Base-by-base conservation (phyloP, 1,284 basidiomycete genomes). In the Cystobasidium pallidum region DNA sequence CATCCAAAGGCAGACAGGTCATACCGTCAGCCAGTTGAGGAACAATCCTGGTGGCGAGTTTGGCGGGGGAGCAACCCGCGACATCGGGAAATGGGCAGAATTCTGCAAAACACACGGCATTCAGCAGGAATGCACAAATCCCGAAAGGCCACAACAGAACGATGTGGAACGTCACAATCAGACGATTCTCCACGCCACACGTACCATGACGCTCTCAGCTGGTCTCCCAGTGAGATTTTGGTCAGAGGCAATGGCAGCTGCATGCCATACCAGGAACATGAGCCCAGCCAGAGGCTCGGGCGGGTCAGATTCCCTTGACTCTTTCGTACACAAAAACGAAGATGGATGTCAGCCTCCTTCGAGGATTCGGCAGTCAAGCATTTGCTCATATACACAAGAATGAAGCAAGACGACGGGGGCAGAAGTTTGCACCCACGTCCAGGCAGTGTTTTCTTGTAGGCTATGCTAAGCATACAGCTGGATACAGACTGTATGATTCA, bases 351-450 rank as follows among this genome's bases (percentile, higher is more conserved):
- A 34, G 28, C 7, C 17, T 3, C 11, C 26, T 55, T 34, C 54
- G 54, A 6, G 10, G 54, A 3, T 55, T 55, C 21, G 54, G 30
- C 2, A 6, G 54, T 19, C 54, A 55, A 19, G 54, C 54, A 21
- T 55, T 34, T 34, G 28, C 54, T 32, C 54, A 55, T 19, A 55
- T 55, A 34, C 54, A 55, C 54, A 55, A 32, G 26, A 32, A 8
- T 17, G 54, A 55, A 34, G 13, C 28, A 3, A 8, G 54, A 6
- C 54, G 54, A 34, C 13, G 30, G 34, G 54, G 54, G 3, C 54
- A 55, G 30, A 55, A 55, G 32, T 55, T 55, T 30, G 54, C 54
- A 7, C 54, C 54, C 10, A 55, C 54, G 3, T 30, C 54, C 2
- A 55, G 54, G 21, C 28, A 2, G 2, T 55, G 30, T 30, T 55